phyloP scores from a whole-genome alignment of 306 rosid genomes.

The Acacia acuminata region DNA sequence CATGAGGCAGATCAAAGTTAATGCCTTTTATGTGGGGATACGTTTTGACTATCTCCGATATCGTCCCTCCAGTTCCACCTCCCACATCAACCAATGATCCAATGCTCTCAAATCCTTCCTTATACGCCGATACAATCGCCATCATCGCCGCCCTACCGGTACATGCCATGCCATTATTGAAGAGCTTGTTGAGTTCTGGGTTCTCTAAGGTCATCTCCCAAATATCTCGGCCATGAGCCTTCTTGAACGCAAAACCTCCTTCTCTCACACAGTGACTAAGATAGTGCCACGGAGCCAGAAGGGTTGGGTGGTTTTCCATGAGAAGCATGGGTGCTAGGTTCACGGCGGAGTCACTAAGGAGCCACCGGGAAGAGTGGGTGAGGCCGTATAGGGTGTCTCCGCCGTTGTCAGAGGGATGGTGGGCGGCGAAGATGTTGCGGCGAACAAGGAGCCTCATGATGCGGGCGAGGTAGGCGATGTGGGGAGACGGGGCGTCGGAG shows the following conservation, averaged over 20 bases:
- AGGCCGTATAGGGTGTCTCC: not conserved
- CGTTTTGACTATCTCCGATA: not conserved
- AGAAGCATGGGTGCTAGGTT: not conserved
- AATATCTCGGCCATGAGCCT: not conserved
- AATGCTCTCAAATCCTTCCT: constrained; percentile 5
- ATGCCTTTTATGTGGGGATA: not conserved
- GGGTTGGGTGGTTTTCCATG: not conserved
- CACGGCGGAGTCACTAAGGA: not conserved
- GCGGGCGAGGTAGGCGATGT: not conserved
- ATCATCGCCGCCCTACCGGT: not conserved
- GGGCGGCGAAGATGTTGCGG: constrained; percentile 7
- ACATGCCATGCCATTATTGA: not conserved
- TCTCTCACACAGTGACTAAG: not conserved
- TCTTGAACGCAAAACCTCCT: not conserved
- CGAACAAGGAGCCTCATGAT: constrained; percentile 19
- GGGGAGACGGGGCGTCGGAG: constrained; percentile 17
- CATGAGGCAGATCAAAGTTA: not conserved
- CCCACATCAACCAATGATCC: constrained; percentile 14
- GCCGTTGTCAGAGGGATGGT: not conserved
- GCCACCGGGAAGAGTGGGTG: not conserved
- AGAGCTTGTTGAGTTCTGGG: not conserved
- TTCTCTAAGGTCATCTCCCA: not conserved
- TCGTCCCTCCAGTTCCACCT: not conserved
- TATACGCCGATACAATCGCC: not conserved
- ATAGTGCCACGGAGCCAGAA: not conserved